Evolutionary conservation across 495 filamentous ascomycete species (phyloP).

Genomic region (Astrothelium subdiscretum): DNA sequence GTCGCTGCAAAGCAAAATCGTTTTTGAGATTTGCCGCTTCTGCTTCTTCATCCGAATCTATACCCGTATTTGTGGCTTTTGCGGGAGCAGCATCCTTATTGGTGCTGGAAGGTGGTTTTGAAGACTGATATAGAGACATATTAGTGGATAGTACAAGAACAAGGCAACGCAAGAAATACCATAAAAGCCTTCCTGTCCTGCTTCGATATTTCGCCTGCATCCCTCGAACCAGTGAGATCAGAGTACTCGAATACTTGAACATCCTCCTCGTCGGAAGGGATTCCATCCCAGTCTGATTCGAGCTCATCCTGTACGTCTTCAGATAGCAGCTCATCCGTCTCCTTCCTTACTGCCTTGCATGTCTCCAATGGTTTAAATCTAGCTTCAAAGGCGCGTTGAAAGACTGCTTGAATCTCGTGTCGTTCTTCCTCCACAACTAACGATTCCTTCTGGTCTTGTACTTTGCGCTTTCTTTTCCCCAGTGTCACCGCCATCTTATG

Average conservation of each 20-base stretch:
- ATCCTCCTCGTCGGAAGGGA: slow-evolving; percentile 39
- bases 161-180: slow-evolving; percentile 32
- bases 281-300: slow-evolving; percentile 54
- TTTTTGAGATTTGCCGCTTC: slow-evolving; percentile 69
- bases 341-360: slow-evolving; percentile 9
- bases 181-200: slow-evolving; percentile 68
- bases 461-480: slow-evolving; percentile 19
- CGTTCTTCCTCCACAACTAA: slow-evolving; percentile 2
- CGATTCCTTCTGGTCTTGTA: slow-evolving; percentile 8
- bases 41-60: slow-evolving; percentile 35
- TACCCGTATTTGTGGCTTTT: slow-evolving; percentile 16
- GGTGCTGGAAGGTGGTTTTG: slow-evolving; percentile 35
- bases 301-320: slow-evolving; percentile 26
- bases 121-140: slow-evolving; percentile 32
- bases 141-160: background rate
- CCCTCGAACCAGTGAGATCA: slow-evolving; percentile 20
- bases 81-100: background rate
- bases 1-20: slow-evolving; percentile 79
- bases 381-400: slow-evolving; percentile 77
- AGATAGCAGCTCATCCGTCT: slow-evolving; percentile 14
- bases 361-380: slow-evolving; percentile 61
- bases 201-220: slow-evolving; percentile 41
- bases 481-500: slow-evolving; percentile 12
- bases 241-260: slow-evolving; percentile 58
- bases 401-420: slow-evolving; percentile 41